Evolutionary conservation across 192 early-diverging fungal species (phyloP).

Genomic region (Mortierella antarctica): DNA sequence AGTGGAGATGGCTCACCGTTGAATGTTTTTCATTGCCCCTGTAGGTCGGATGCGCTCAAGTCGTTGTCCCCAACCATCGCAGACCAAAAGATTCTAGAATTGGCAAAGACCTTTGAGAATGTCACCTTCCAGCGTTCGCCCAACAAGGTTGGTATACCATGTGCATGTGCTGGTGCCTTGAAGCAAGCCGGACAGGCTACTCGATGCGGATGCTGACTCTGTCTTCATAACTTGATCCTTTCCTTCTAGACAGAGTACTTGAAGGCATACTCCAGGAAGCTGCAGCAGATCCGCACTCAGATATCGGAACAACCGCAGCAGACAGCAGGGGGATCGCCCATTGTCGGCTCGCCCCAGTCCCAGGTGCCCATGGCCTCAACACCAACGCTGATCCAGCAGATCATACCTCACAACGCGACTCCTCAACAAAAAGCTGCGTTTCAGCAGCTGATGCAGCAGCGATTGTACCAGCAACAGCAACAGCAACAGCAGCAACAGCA

Average conservation of each 20-base stretch:
- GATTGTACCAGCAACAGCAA: constrained; percentile 15
- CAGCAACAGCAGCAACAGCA: constrained; percentile 9
- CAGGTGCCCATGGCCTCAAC: constrained; percentile 29
- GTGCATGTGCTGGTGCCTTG: not conserved
- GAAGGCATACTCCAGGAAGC: constrained; percentile 28
- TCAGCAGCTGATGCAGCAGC: constrained; percentile 19
- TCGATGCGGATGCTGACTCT: not conserved
- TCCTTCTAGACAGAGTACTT: constrained; percentile 25
- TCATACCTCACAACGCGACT: constrained; percentile 11
- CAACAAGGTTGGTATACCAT: constrained; percentile 8
- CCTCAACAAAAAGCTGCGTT: constrained; percentile 22
- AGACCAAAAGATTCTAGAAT: constrained; percentile 37
- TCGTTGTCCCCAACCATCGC: constrained; percentile 34
- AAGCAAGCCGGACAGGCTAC: not conserved
- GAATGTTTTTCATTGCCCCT: not conserved
- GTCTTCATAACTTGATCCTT: not conserved
- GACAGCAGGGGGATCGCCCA: constrained; percentile 26
- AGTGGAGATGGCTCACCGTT: not conserved
- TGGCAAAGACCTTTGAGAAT: constrained; percentile 49
- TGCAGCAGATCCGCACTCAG: constrained; percentile 40
- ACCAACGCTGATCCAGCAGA: constrained; percentile 20
- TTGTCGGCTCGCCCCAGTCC: constrained; percentile 40
- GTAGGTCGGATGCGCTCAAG: constrained; percentile 37
- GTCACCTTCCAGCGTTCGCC: constrained; percentile 34
- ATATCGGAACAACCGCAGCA: constrained; percentile 16